phyloP scores from a whole-genome alignment of 192 early-diverging fungal species.

The Haplosporangium gracile region DNA sequence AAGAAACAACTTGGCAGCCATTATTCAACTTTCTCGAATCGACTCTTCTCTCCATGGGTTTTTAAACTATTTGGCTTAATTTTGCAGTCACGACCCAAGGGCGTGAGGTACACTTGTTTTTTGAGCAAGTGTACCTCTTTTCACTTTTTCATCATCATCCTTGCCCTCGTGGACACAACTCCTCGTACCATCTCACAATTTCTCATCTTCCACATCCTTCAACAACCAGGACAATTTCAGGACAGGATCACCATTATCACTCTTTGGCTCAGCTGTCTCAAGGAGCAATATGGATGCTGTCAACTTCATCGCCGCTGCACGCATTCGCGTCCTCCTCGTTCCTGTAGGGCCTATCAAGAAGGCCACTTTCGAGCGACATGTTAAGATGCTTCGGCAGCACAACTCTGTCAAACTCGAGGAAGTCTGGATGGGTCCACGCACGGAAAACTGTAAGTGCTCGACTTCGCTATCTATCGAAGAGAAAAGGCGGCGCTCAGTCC shows the following conservation, averaged over 20 bases:
- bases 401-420: constrained; percentile 75
- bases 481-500: neutral
- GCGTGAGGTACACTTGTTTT: neutral
- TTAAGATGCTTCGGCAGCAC: constrained; percentile 75
- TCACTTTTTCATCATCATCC: neutral
- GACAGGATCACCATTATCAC: neutral
- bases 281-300: constrained; percentile 55
- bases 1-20: neutral
- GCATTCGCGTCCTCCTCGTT: constrained; percentile 77
- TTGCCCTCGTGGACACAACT: neutral
- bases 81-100: neutral
- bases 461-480: neutral
- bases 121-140: neutral
- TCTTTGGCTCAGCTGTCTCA: neutral
- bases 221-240: neutral
- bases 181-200: neutral
- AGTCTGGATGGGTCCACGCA: constrained; percentile 73
- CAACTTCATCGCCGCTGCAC: constrained; percentile 64
- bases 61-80: neutral
- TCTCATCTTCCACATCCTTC: neutral
- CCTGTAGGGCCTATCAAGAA: constrained; percentile 76
- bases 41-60: neutral
- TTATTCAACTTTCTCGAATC: neutral
- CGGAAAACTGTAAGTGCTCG: constrained; percentile 51
- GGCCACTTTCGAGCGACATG: constrained; percentile 73